phyloP scores from a whole-genome alignment of 805 yeast species.

The Vanderwaltozyma yarrowii region DNA sequence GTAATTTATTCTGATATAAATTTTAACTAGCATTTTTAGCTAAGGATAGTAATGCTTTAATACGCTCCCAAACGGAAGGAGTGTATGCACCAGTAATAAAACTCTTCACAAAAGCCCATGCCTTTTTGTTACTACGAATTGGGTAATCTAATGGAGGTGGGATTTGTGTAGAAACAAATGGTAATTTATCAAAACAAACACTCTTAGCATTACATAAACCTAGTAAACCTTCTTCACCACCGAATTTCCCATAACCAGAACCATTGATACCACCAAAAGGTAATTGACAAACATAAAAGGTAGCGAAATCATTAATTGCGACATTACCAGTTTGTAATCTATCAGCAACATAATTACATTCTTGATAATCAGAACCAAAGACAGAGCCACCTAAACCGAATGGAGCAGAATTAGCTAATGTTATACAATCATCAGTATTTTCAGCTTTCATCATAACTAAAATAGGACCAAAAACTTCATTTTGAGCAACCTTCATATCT shows the following conservation, averaged over 20 bases:
- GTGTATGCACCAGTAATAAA: constrained; percentile 82
- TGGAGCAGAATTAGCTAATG: constrained; percentile 70
- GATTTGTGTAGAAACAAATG: constrained; percentile 69
- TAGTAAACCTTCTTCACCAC: constrained; percentile 93
- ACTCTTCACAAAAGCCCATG: constrained; percentile 81
- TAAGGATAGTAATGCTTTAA: constrained; percentile 43
- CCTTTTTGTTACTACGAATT: constrained; percentile 63
- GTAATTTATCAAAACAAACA: constrained; percentile 72
- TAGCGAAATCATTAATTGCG: constrained; percentile 96
- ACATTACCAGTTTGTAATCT: constrained; percentile 76
- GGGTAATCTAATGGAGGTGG: constrained; percentile 93
- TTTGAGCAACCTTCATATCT: constrained; percentile 68
- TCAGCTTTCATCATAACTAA: constrained; percentile 68
- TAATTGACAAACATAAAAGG: constrained; percentile 87
- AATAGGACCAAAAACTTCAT: constrained; percentile 93
- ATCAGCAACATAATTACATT: constrained; percentile 54
- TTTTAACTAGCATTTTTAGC: constrained; percentile 33
- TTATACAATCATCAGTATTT: constrained; percentile 55
- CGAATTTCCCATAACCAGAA: constrained; percentile 95
- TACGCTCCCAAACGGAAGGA: constrained; percentile 56
- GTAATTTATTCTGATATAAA: not conserved
- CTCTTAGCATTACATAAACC: constrained; percentile 85
- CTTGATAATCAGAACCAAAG: constrained; percentile 55
- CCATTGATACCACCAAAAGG: constrained; percentile 95
- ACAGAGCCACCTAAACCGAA: constrained; percentile 91